A percentile compares a stretch with the other conserved stretches of the same genome.
These are phyloP conservation scores for Chloromonas sp. DNA, from an alignment of 163 green algal species.

Conservation along the genomic window DNA sequence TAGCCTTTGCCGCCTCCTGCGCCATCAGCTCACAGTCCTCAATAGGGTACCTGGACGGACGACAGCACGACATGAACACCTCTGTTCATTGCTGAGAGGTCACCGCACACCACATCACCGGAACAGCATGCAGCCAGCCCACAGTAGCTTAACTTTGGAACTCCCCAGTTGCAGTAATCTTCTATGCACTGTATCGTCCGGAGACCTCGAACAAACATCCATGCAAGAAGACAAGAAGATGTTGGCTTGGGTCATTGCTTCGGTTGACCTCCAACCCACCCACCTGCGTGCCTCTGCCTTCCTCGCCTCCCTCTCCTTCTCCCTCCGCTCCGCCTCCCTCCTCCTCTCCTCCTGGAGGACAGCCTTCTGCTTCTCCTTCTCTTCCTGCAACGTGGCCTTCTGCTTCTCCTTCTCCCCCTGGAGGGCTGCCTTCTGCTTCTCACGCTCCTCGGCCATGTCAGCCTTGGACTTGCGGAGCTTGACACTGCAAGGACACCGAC, in stretches of 20 bases:
- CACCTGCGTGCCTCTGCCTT: background rate
- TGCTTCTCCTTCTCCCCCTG: conserved; percentile 1
- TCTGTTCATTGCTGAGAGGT: too few species aligned
- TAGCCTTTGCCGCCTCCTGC: background rate
- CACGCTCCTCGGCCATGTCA: background rate
- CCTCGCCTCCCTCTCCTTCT: conserved; percentile 6
- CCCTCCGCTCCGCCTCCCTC: conserved; percentile 2
- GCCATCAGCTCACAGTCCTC: conserved; percentile 6
- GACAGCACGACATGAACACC: too few species aligned
- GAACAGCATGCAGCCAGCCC: too few species aligned
- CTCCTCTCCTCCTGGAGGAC: background rate
- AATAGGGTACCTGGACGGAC: background rate
- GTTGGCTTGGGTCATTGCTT: too few species aligned
- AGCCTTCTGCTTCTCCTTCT: background rate
- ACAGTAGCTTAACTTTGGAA: too few species aligned
- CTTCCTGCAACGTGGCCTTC: background rate
- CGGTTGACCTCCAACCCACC: too few species aligned
- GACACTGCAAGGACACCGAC: background rate
- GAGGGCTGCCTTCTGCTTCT: conserved; percentile 1
- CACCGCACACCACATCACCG: too few species aligned
- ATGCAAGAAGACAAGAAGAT: too few species aligned
- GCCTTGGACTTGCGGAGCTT: background rate
- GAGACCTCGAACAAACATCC: background rate
- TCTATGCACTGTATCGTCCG: too few species aligned
- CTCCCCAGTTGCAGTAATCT: too few species aligned